Percentiles rank a stretch among this genome's conserved stretches.
Conservation (phyloP, 2,329 filamentous ascomycete genomes). For the Colletotrichum falcatum region DNA sequence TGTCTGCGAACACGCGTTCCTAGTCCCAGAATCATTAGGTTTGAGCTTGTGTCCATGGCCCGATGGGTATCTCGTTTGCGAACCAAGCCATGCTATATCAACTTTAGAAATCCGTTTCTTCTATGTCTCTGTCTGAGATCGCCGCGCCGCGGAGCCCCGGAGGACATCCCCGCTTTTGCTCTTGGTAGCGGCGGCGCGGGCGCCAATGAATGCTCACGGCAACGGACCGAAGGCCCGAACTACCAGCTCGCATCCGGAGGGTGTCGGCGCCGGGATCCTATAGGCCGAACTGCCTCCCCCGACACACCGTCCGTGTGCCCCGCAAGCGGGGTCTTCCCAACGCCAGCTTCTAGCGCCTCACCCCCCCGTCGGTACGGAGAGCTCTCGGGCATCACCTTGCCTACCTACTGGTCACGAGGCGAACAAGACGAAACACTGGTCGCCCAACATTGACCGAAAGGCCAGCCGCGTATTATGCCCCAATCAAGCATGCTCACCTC, state of each 20-base stretch:
- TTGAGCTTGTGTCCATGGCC: not conserved
- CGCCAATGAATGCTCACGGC: slow-evolving; percentile 1
- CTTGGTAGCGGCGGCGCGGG: slow-evolving; percentile 18
- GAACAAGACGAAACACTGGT: slow-evolving; percentile 25
- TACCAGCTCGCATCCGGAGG: slow-evolving; percentile 17
- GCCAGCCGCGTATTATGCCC: slow-evolving; percentile 7
- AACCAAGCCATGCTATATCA: not conserved
- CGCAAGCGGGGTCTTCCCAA: not conserved
- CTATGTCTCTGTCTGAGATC: not conserved
- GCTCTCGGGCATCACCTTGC: not conserved
- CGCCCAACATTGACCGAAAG: not conserved
- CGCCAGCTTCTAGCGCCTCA: not conserved
- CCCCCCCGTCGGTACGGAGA: not conserved
- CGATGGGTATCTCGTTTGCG: not conserved
- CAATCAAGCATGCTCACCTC: not conserved
- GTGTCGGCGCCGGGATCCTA: slow-evolving; percentile 9
- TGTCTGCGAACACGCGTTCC: not conserved
- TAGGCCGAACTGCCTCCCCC: not conserved
- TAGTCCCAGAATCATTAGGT: not conserved
- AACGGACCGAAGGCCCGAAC: slow-evolving; percentile 34
- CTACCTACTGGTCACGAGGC: slow-evolving; percentile 7
- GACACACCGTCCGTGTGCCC: not conserved
- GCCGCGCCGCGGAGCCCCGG: slow-evolving; percentile 9
- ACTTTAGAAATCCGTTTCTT: not conserved
- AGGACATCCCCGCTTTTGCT: slow-evolving; percentile 14